Evolutionary conservation across 352 stramenopile species (phyloP).

Genomic region (Pythium coloratum): DNA sequence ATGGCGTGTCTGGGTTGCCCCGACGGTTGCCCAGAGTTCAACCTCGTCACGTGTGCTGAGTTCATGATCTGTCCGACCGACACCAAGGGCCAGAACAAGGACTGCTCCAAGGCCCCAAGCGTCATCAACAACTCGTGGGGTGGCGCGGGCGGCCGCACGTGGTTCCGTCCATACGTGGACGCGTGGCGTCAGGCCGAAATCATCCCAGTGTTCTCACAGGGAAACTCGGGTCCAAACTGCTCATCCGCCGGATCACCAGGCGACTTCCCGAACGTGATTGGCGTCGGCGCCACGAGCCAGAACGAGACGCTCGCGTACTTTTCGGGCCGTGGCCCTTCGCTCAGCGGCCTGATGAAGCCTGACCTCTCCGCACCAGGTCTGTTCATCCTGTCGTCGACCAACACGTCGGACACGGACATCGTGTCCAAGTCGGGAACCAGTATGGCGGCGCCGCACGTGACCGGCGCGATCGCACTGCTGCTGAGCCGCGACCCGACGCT

Average conservation of each 20-base stretch:
- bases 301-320: slow-evolving; percentile 27
- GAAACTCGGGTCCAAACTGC: not conserved
- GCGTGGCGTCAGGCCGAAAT: not conserved
- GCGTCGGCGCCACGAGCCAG: slow-evolving; percentile 26
- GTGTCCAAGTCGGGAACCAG: slow-evolving; percentile 22
- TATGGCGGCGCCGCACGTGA: slow-evolving; percentile 33
- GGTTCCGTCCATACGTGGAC: slow-evolving; percentile 2
- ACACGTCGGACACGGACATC: slow-evolving; percentile 20
- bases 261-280: slow-evolving; percentile 32
- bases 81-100: slow-evolving; percentile 2
- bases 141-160: not conserved
- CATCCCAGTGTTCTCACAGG: slow-evolving; percentile 4
- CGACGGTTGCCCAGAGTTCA: not conserved
- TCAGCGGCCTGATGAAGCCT: slow-evolving; percentile 23
- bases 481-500: slow-evolving; percentile 20
- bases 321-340: slow-evolving; percentile 26
- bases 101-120: not conserved
- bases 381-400: slow-evolving; percentile 19
- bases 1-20: not conserved
- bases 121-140: slow-evolving; percentile 4
- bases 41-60: slow-evolving; percentile 1
- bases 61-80: slow-evolving; percentile 1
- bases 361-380: slow-evolving; percentile 29
- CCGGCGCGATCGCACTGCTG: slow-evolving; percentile 29
- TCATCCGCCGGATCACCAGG: slow-evolving; percentile 15